phyloP scores from a whole-genome alignment of 805 yeast species.

The Gaillardinia entomophila region DNA sequence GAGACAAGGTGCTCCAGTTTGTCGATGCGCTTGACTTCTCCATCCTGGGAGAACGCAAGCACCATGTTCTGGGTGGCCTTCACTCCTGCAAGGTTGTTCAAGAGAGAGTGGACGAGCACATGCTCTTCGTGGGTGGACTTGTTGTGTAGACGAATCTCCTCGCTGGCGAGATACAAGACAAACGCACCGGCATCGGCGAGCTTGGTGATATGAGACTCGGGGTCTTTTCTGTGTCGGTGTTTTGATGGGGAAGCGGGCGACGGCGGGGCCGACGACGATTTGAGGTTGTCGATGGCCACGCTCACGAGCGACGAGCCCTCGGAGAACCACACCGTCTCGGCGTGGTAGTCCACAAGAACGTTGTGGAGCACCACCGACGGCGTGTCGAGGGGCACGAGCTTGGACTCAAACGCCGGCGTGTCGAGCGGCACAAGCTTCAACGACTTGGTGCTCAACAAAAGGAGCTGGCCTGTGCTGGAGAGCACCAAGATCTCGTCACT shows the following conservation, averaged over 20 bases:
- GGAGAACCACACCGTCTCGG: constrained; percentile 3
- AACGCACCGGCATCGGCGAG: constrained; percentile 8
- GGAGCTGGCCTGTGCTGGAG: constrained; percentile 26
- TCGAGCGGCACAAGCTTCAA: constrained; percentile 13
- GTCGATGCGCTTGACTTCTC: constrained; percentile 26
- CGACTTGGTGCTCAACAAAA: constrained; percentile 19
- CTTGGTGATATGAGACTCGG: neutral
- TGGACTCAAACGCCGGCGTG: constrained; percentile 16
- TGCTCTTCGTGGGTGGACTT: constrained; percentile 5
- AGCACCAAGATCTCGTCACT: constrained; percentile 31
- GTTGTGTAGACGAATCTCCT: constrained; percentile 28
- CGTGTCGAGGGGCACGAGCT: constrained; percentile 8
- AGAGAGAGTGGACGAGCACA: constrained; percentile 29
- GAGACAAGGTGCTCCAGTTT: constrained; percentile 6
- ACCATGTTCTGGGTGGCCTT: constrained; percentile 28
- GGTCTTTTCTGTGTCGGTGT: no score
- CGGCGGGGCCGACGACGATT: neutral
- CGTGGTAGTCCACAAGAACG: constrained; percentile 12
- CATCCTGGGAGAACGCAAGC: constrained; percentile 39
- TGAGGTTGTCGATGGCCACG: neutral
- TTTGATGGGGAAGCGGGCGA: neutral
- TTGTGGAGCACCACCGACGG: constrained; percentile 12
- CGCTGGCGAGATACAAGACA: constrained; percentile 30
- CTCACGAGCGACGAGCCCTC: neutral
- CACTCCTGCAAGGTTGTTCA: constrained; percentile 33